Evolutionary conservation across 202 grass and related monocot genomes (phyloP), one percentile per base, ranked within the genome.

Genomic region (Elaeis oleifera): DNA sequence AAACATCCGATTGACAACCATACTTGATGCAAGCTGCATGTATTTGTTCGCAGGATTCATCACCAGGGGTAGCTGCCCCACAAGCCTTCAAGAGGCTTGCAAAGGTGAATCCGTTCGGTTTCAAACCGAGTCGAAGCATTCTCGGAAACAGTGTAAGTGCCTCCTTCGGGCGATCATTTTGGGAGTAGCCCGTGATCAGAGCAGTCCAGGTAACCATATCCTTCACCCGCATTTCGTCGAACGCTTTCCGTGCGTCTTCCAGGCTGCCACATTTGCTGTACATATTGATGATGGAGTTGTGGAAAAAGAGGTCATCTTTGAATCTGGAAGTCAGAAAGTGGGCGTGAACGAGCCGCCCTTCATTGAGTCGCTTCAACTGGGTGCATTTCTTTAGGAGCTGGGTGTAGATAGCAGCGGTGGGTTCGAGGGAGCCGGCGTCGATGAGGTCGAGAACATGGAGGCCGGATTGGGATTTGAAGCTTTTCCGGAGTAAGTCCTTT

Each of bases 151-250:
- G 17, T 16, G 24, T 31, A 3, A 74, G 16, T 0, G 71, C 60
- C n/a, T 65, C 71, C 18, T 51, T 31, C 5, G 71, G 60, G 27
- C 51, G 24, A 17, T 65, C 61, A 29, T 65, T 74, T 61, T 74
- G 71, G 15, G 71, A 61, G 53, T 74, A 74, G 18, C 71, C 71
- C 22, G 71, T 58, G 32, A 74, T 65, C 28, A 74, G 71, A 36
- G 71, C 71, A 7, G 71, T 74, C 71, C 71, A 74, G 0, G 71
- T 26, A 53, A 74, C 71, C 61, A 74, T 74, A 55, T 74, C 71
- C 36, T 32, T 64, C 52, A 20, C 29, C 8, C 61, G 71, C 61
- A 74, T 65, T 58, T 74, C 71, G 16, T 74, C 71, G 61, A 74
- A 74, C 16, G 53, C 32, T 23, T 74, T 65, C 21, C 36, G 71